These are phyloP conservation scores for Penicillium nordicum DNA, from an alignment of 2,329 filamentous ascomycete genomes.

Conservation along the genomic window DNA sequence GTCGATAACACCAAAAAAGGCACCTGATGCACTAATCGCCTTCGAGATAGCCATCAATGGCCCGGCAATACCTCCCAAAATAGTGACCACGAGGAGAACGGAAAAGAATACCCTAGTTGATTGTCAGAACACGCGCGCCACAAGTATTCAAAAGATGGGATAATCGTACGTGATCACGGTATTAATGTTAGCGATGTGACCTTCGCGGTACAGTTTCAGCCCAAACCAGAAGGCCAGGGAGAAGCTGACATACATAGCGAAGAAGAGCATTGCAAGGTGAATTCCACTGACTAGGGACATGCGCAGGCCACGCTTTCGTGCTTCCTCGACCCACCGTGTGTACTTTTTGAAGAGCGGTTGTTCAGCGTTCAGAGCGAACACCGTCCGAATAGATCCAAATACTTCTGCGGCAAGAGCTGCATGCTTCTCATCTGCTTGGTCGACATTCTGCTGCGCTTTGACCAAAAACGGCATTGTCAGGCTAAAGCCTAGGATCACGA, in stretches of 20 bases:
- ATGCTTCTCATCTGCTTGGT: slow-evolving; percentile 39
- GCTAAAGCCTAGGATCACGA: slow-evolving; percentile 36
- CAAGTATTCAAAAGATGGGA: no score
- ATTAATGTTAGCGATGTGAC: slow-evolving; percentile 34
- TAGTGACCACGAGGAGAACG: slow-evolving; percentile 26
- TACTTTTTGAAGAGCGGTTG: slow-evolving; percentile 37
- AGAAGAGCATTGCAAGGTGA: slow-evolving; percentile 36
- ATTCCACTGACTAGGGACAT: slow-evolving; percentile 29
- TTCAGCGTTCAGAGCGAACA: slow-evolving; percentile 45
- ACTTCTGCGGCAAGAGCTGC: slow-evolving; percentile 42
- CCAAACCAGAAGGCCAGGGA: slow-evolving; percentile 40
- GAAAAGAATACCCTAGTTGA: slow-evolving; percentile 36
- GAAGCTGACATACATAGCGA: slow-evolving; percentile 38
- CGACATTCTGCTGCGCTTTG: slow-evolving; percentile 32
- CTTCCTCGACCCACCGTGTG: slow-evolving; percentile 34
- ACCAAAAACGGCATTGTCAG: slow-evolving; percentile 35
- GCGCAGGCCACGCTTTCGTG: slow-evolving; percentile 30
- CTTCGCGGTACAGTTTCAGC: slow-evolving; percentile 33
- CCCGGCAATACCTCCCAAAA: slow-evolving; percentile 28
- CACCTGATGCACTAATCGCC: slow-evolving; percentile 29
- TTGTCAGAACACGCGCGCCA: not conserved
- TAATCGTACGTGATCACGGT: slow-evolving; percentile 36
- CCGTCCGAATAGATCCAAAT: slow-evolving; percentile 44
- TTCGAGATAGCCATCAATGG: slow-evolving; percentile 38
- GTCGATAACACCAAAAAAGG: slow-evolving; percentile 37